Evolutionary conservation across 495 filamentous ascomycete species (phyloP).

Genomic region (Podospora sp.): DNA sequence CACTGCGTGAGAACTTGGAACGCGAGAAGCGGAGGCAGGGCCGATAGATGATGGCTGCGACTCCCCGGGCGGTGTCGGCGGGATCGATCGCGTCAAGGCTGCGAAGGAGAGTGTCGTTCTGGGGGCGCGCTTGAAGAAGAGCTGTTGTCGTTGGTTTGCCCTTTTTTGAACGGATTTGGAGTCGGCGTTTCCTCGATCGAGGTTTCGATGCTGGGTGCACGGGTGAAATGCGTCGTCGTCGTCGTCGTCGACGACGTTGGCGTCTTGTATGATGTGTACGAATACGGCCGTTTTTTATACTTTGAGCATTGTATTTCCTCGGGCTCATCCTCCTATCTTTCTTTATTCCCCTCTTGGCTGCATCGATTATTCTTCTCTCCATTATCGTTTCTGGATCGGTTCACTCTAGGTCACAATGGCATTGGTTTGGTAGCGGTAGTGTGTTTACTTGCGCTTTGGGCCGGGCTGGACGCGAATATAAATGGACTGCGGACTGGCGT

Average conservation of each 20-base stretch:
- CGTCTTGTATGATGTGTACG: slow-evolving; percentile 1
- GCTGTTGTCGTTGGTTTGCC: neutral
- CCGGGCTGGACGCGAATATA: neutral
- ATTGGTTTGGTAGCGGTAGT: neutral
- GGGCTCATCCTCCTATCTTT: neutral
- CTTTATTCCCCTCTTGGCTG: neutral
- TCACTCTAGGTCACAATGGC: neutral
- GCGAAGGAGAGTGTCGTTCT: neutral
- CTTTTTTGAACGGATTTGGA: neutral
- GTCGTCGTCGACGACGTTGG: too few species aligned
- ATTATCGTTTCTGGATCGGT: neutral
- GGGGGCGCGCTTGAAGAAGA: neutral
- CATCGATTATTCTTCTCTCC: neutral
- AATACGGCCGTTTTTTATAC: neutral
- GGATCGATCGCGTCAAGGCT: neutral
- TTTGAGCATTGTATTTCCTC: neutral
- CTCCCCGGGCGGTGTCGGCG: neutral
- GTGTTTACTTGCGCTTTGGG: neutral
- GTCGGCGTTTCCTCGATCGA: neutral
- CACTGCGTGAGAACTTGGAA: slow-evolving; percentile 69
- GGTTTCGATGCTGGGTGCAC: neutral
- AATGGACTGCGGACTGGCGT: neutral
- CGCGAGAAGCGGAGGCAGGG: slow-evolving; percentile 42
- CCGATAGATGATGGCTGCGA: neutral
- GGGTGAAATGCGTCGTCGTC: neutral